These are phyloP conservation scores for Musa acuminata DNA, from an alignment of 176 grass and related monocot genomes.

Conservation along the genomic window DNA sequence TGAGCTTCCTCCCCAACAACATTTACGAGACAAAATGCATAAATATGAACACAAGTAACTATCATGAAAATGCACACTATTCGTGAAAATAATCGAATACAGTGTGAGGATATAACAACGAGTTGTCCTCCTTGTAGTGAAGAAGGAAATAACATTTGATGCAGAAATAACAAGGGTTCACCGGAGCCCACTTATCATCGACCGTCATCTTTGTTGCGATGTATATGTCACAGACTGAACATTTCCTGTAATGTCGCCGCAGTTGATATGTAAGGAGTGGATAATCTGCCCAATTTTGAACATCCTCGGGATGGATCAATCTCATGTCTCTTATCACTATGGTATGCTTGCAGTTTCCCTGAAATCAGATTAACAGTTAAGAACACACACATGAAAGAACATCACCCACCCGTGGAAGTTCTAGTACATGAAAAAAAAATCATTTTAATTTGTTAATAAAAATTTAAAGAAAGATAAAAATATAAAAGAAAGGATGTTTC, in stretches of 20 bases:
- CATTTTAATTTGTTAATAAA: too few species aligned
- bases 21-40: too few species aligned
- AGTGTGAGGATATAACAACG: constrained; percentile 57
- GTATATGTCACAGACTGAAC: constrained; percentile 80
- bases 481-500: too few species aligned
- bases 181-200: constrained; percentile 73
- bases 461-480: too few species aligned
- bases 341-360: constrained; percentile 87
- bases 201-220: constrained; percentile 71
- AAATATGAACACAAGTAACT: too few species aligned
- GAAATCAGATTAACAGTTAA: constrained; percentile 6
- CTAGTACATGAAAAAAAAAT: too few species aligned
- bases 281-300: constrained; percentile 57
- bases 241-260: constrained; percentile 54
- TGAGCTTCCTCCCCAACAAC: too few species aligned
- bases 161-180: constrained; percentile 93
- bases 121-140: constrained; percentile 77
- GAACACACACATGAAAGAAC: not conserved
- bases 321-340: constrained; percentile 81
- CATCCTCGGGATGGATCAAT: constrained; percentile 67
- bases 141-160: constrained; percentile 91
- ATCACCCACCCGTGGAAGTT: not conserved
- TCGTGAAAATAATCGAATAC: constrained; percentile 75
- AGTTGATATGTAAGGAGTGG: constrained; percentile 69
- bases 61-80: constrained; percentile 3